Base-by-base conservation (phyloP, 164 flowering plant species). In the Chimonanthus praecox region DNA sequence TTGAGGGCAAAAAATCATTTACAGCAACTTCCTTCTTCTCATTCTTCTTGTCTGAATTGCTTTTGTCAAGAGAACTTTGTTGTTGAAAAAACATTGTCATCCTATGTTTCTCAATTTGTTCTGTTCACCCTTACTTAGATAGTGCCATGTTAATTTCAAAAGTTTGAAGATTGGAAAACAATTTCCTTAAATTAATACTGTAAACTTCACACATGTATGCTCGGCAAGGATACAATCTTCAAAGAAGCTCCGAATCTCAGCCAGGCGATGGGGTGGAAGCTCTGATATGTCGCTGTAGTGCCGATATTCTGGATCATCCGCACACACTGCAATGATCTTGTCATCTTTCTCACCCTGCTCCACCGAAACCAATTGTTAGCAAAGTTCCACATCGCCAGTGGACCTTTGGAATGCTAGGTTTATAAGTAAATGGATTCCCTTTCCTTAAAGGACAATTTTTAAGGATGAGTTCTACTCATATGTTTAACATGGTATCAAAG, bases 301-400 rank as follows among this genome's bases (percentile, higher is more conserved):
- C 7, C 85, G 78, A 75, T 86, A 88, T 73, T 89, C 94, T 6
- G 94, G 94, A 81, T 89, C 94, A 77, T 89, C 94, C 48, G 91
- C 91, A 72, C 94, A 88, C 8, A 89, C 94, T 10, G 94, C 94
- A 69, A 89, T 89, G 65, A 89, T 89, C 81, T 89, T 89, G 70
- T 89, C 91, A 80, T 89, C 94, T 64, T 82, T 88, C 84, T 89
- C 94, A 68, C 94, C 94, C 92, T 89, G 69, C 4, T 54, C 49
- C 18, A 66, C 65, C 75, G 50, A 48, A 70, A 50, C 20, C 18
- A 21, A 63, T 44, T 21, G 33, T 33, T 33, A 33, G 33, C 33
- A 33, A 33, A 33, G 33, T 33, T 0, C 33, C 33, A 33, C 33
- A 33, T 33, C 33, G 33, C 33, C 33, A 33, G 33, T 33, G 33